phyloP scores from a whole-genome alignment of 2,329 filamentous ascomycete species.

The Penicillium thymicola region DNA sequence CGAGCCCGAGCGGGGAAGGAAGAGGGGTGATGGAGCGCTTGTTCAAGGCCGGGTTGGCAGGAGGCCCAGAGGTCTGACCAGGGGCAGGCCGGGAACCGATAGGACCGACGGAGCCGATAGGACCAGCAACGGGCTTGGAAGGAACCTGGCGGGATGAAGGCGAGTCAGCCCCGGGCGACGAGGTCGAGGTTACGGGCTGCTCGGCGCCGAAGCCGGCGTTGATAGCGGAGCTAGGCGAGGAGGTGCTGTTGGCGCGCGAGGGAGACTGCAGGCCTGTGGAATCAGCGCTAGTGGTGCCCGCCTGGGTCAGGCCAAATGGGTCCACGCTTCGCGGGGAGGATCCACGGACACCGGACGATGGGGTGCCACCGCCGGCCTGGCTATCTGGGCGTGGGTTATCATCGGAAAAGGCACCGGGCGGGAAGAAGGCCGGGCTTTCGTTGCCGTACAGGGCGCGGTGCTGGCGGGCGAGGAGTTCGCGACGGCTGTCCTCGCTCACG shows the following conservation, averaged over 20 bases:
- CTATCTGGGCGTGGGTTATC: constrained; percentile 65
- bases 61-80: constrained; percentile 46
- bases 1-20: constrained; percentile 79
- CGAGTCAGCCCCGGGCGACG: constrained; percentile 71
- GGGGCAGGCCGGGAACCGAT: constrained; percentile 84
- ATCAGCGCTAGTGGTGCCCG: constrained; percentile 43
- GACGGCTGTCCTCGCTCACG: constrained; percentile 93
- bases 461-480: constrained; percentile 92
- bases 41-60: constrained; percentile 59
- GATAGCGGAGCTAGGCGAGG: constrained; percentile 61
- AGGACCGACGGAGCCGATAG: constrained; percentile 70
- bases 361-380: constrained; percentile 60
- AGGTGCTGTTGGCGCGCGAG: constrained; percentile 76
- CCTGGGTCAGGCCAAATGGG: constrained; percentile 56
- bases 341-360: constrained; percentile 63
- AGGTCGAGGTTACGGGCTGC: constrained; percentile 74
- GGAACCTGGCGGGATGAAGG: constrained; percentile 67
- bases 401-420: constrained; percentile 64
- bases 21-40: constrained; percentile 88
- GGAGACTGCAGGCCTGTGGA: constrained; percentile 51
- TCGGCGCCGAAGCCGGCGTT: constrained; percentile 51
- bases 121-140: constrained; percentile 50
- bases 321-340: constrained; percentile 80
- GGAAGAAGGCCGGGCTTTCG: constrained; percentile 63
- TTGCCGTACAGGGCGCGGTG: constrained; percentile 90